Evolutionary conservation across 257 asterid genomes (phyloP), one percentile per base, ranked within the genome.

Genomic region (Echium plantagineum): DNA sequence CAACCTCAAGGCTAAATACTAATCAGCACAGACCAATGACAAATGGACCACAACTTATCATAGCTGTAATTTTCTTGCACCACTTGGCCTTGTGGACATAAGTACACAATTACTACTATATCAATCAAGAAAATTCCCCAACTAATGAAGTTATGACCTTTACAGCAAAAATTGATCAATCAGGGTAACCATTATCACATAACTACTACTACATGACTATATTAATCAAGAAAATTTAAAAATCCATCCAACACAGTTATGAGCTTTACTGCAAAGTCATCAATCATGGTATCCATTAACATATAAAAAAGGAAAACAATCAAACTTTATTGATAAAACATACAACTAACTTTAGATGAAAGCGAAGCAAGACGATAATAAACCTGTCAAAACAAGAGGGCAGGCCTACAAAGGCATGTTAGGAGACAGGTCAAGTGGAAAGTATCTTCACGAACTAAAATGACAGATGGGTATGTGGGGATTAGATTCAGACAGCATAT

Each of bases 361-460:
- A n/a, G 22, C 5, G 15, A 21, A 35, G 21, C 57, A 62, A 18
- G 19, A 35, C 7, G 12, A 35, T 35, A 9, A 35, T 6, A 7
- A 35, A 35, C 2, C 46, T 7, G 6, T 7, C 47, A 38, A 63
- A 64, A 21, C 24, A 66, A 68, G 10, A 42, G 15, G 69, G 22
- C 61, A 69, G 21, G 46, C 46, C 46, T 35, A 75, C 64, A 76
- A 52, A 72, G n/a, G 21, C 60, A 56, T 12, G 17, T 55, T 57
- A 30, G 28, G 17, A 21, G 18, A 55, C 18, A 21, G 18, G 22
- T 21, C 21, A 72, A 66, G 66, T 66, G 76, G 73, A 31, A 58
- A 52, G 58, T 65, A 57, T 54, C 12, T 7, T 8, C 15, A 31
- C 52, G 53, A 31, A 22, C 60, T 74, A 58, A 30, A 76, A 64